phyloP scores from a whole-genome alignment of 202 grass and related monocot species.

The Hordeum pubiflorum region DNA sequence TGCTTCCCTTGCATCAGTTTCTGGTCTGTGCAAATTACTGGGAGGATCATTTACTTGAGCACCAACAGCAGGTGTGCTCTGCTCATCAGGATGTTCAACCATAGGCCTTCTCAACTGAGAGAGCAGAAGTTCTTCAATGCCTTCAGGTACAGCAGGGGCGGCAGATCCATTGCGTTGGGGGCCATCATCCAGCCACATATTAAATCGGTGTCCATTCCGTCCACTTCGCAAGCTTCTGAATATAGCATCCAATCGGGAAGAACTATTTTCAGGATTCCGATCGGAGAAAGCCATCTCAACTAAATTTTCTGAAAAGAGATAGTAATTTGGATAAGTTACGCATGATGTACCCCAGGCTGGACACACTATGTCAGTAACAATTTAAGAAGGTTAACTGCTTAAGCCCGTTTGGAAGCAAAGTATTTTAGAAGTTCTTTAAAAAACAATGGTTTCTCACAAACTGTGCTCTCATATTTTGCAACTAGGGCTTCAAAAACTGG shows the following conservation, averaged over 20 bases:
- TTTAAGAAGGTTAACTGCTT: neutral
- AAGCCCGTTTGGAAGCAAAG: no score
- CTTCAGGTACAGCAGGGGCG: slow-evolving; percentile 64
- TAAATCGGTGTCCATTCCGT: slow-evolving; percentile 84
- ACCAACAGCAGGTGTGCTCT: slow-evolving; percentile 31
- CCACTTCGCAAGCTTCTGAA: slow-evolving; percentile 79
- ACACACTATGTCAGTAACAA: neutral
- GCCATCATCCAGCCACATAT: slow-evolving; percentile 90
- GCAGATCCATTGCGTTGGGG: slow-evolving; percentile 58
- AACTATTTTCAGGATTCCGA: slow-evolving; percentile 77
- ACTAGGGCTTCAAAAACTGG: neutral
- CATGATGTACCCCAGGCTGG: neutral
- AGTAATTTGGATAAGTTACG: slow-evolving; percentile 7
- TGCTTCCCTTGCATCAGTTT: slow-evolving; percentile 49
- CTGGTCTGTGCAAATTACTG: slow-evolving; percentile 45
- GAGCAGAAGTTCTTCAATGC: slow-evolving; percentile 82
- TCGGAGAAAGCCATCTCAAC: slow-evolving; percentile 89
- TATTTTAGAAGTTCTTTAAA: neutral
- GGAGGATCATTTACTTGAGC: slow-evolving; percentile 51
- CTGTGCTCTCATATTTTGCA: neutral
- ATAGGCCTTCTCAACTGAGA: slow-evolving; percentile 75
- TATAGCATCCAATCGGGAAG: slow-evolving; percentile 89
- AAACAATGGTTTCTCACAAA: neutral
- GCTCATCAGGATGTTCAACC: slow-evolving; percentile 47
- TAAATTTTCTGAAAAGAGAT: slow-evolving; percentile 53